Evolutionary conservation across 2,329 filamentous ascomycete genomes (phyloP), one percentile per base, ranked within the genome.

Genomic region (Neonectria faginata): DNA sequence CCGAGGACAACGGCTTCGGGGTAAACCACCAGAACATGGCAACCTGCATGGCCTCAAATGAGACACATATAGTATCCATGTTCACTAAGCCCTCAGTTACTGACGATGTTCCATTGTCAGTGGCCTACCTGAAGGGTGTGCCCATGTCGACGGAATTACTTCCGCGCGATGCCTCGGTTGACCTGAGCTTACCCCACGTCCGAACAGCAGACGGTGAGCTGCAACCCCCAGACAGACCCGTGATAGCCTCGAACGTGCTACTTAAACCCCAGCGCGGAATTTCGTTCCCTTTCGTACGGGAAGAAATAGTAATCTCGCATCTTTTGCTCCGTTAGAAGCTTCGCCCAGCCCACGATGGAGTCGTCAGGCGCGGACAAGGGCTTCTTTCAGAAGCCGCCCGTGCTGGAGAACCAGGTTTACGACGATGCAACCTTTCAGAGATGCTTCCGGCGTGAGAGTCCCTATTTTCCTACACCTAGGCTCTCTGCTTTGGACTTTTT

Each of bases 371-470:
- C 82, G 12, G 80, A 84, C 66, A 79, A 73, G 9, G 87, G 88
- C 64, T 88, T 88, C 76, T 86, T 89, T 68, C 87, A 89, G 69
- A 75, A 81, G 42, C 78, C 82, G 4, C 85, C 84, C 2, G 78
- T 82, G 10, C 74, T 89, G 50, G 78, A 75, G 14, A 89, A 89
- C 68, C 86, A 89, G 62, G 87, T 86, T 63, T 76, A 84, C 47
- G 84, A 89, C 39, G 87, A 89, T 73, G 77, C 76, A 6, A 84
- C 81, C 57, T 82, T 86, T 27, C 82, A 83, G 70, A 79, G 87
- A 33, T 79, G 83, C n/a, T 78, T 88, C 31, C 79, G 81, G 54
- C 77, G 87, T 88, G 73, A 68, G 80, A 71, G 67, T 62, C 27
- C 47, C 27, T 12, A 47, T 39, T 39, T 39, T 8, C 14, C 14